Evolutionary conservation across 148 eudicot species (phyloP), one percentile per base, ranked within the genome.

Genomic region (Rhododendron vialii): DNA sequence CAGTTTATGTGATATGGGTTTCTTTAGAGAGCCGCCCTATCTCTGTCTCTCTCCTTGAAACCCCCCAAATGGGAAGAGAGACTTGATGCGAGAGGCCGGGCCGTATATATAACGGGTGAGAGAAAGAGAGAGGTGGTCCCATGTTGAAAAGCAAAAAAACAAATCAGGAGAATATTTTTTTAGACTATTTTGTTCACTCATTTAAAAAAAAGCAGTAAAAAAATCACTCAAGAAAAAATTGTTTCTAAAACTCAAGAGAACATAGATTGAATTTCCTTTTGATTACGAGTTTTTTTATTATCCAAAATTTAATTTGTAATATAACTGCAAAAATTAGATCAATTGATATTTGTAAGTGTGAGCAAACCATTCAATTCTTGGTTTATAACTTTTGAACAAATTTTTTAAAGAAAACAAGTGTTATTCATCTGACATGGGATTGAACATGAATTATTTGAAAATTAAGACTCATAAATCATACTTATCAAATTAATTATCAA

Each of bases 61-160:
- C 82, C 78, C 87, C 87, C 85, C 87, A 78, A 84, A 78, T 45
- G 89, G 81, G 81, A 87, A 87, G 84, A 82, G 78, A 84, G 67
- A 36, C 4, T 4, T 0, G 0, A 22, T 4, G 36, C 0, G 2
- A 9, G 47, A 35, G n/a, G 79, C 50, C 20, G 12, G 74, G 77
- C 84, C 84, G 61, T 82, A 89, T 63, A 47, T 47, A 47, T 47
- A 47, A 1, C 50, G 50, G 81, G 78, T 4, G 38, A 63, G 76
- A 82, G 57, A 20, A 77, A 61, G 47, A 35, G 50, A 78, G 43
- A 33, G 65, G 5, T 18, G 8, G 61, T 73, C 45, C 13, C 47
- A 26, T 17, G 79, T 38, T 38, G 79, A 61, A 50, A 12, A 50
- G 12, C 53, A 45, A 45, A 45, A 47, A 47, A 41, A 41, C 45